Evolutionary conservation across 768 basidiomycete genomes (phyloP), one percentile per base, ranked within the genome.

Genomic region (Rhodosporidiobolus sp.): DNA sequence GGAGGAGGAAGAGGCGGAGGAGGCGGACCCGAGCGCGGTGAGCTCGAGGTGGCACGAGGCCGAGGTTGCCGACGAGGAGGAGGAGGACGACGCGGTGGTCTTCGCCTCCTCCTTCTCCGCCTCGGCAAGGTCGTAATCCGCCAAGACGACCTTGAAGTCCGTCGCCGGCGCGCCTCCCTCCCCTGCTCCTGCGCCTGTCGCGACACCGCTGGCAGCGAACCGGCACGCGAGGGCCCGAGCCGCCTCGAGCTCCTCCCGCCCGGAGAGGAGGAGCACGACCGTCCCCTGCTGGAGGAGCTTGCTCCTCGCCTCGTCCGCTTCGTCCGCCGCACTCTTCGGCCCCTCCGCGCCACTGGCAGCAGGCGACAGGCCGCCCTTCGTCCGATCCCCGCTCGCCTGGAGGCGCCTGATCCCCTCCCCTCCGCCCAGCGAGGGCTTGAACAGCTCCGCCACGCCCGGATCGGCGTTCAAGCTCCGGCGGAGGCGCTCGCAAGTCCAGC

Each of bases 11-110:
- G 57, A 38, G 10, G 56, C 28, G 4, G 56, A 3, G n/a, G 65
- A n/a, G 11, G 64, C 12, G 16, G 45, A 30, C 9, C 53, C 45
- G 28, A 76, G 62, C 20, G 65, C 57, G 10, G 54, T 72, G 16
- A 76, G 19, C 38, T 70, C 75, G 57, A 76, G 66, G 63, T 76
- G 75, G 46, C 75, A 76, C 10, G 48, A 22, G 1, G 11, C 4
- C 30, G 49, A 35, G 8, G 38, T 30, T 3, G n/a, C n/a, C n/a
- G n/a, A n/a, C n/a, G 50, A 45, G n/a, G 35, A 9, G 46, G 32
- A 34, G 3, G 35, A 35, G 54, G 22, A 24, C 24, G 63, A 38
- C 26, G 50, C 28, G 8, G 38, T 43, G 16, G 28, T 26, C 46
- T 53, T 30, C 38, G 54, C n/a, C 16, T n/a, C 43, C 45, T 56